Percentiles rank a stretch among this genome's conserved stretches.
Conservation (phyloP, 108 stramenopile species). For the Parmales sp. region DNA sequence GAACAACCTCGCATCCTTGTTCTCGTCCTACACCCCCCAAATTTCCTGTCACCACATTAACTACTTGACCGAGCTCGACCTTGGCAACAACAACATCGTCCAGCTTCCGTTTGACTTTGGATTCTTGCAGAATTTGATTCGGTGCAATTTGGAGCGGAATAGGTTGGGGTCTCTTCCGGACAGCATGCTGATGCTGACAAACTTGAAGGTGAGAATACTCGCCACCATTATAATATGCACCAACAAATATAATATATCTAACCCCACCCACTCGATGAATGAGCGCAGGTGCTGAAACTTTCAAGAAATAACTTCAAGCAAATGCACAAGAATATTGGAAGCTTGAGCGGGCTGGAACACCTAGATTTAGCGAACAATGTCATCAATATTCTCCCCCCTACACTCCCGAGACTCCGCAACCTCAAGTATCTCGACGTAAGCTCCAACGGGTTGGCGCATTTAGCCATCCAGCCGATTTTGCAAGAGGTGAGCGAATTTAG, state of each 20-base stretch:
- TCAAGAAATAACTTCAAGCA: not conserved
- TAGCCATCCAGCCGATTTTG: not conserved
- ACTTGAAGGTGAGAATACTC: no score
- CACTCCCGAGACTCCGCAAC: not conserved
- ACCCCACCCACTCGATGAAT: no score
- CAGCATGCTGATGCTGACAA: no score
- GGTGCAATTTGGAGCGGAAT: not conserved
- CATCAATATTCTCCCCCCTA: not conserved
- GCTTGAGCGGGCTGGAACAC: not conserved
- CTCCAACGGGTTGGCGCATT: conserved; percentile 10
- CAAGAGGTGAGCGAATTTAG: not conserved
- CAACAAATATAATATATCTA: no score
- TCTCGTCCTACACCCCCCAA: not conserved
- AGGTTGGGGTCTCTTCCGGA: no score
- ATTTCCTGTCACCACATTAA: not conserved
- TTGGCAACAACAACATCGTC: not conserved
- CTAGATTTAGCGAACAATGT: conserved; percentile 9
- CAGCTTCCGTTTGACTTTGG: conserved; percentile 4
- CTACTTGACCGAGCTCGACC: not conserved
- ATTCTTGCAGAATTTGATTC: not conserved
- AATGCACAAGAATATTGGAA: not conserved
- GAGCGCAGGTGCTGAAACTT: conserved; percentile 1
- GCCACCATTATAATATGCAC: no score
- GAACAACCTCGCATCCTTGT: not conserved
- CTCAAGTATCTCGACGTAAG: not conserved